Evolutionary conservation across 2,329 filamentous ascomycete species (phyloP), one percentile per base, ranked within the genome.

Genomic region (Fusarium sterilihyphosum): DNA sequence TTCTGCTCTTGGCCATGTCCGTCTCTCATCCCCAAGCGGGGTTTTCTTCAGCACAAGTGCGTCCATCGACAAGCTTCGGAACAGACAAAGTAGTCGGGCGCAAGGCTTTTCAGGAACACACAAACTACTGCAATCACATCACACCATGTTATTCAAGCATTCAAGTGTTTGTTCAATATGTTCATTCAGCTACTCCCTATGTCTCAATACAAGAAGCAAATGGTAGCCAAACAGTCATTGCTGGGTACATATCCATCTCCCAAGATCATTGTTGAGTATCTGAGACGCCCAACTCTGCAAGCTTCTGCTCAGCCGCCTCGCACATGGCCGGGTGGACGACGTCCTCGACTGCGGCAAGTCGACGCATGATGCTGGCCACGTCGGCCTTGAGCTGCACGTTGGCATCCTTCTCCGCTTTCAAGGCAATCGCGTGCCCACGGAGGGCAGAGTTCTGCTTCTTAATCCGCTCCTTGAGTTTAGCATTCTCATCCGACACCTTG

Each of bases 61-160:
- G 40, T 38, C 43, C 17, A 29, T 29, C 18, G 18, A 0, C 24
- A 0, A 0, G 24, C 13, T 37, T 16, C 5, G 33, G 31, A 5
- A 10, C 12, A 52, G 29, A 35, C 46, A 50, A n/a, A 3, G 22
- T 35, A 22, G 18, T 17, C 4, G 13, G 17, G 24, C 3, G 20
- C 24, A 31, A 26, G 18, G 10, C 35, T 17, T 17, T 29, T 16
- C 47, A 54, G 2, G 31, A 2, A 33, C 11, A 12, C 11, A 46
- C 24, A 49, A 50, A n/a, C 7, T 13, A 18, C 18, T 14, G 2
- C 31, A 29, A 33, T 26, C 29, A 35, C 37, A 6, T 47, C 9
- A 24, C 35, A 29, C 31, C 16, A 43, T 8, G n/a, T 14, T 60
- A 1, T 24, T 24, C 18, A 17, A 18, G 37, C 29, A 41, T 16